These are phyloP conservation scores for Sphagnum fallax DNA, from an alignment of 228 moss, liverwort and hornwort species.

Conservation along the genomic window DNA sequence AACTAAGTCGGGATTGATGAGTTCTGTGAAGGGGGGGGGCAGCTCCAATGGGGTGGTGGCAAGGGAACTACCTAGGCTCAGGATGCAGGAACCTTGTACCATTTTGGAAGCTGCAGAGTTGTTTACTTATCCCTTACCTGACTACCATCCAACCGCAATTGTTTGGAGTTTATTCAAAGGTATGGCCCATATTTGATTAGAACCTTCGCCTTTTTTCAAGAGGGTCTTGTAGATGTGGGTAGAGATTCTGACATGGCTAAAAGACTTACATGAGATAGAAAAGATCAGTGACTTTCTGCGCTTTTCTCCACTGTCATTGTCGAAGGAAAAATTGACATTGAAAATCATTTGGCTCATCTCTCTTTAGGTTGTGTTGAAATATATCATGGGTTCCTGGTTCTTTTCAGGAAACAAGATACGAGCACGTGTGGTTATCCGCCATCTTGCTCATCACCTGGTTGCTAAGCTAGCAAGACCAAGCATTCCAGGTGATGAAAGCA, in stretches of 20 bases:
- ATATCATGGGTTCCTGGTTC: background rate
- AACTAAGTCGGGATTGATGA: too few relatives aligned
- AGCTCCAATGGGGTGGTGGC: too few relatives aligned
- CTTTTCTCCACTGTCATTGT: too few relatives aligned
- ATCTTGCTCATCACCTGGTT: slow-evolving; percentile 58
- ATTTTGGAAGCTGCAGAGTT: slow-evolving; percentile 70
- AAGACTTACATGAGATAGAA: background rate
- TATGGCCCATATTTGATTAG: slow-evolving; percentile 14
- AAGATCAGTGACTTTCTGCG: background rate
- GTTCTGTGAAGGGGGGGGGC: too few relatives aligned
- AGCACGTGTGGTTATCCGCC: slow-evolving; percentile 81
- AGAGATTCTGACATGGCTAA: background rate
- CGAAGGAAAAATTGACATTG: too few relatives aligned
- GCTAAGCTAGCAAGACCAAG: slow-evolving; percentile 12
- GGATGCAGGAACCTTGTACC: slow-evolving; percentile 34
- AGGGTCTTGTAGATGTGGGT: too few relatives aligned
- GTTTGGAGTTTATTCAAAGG: slow-evolving; percentile 79
- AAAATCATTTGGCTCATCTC: too few relatives aligned
- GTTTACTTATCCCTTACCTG: slow-evolving; percentile 64
- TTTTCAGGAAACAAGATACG: slow-evolving; percentile 48
- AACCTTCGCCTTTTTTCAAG: background rate
- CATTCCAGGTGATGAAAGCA: slow-evolving; percentile 10
- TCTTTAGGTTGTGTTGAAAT: too few relatives aligned
- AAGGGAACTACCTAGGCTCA: slow-evolving; percentile 15
- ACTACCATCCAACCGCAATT: slow-evolving; percentile 76